These are phyloP conservation scores for Capsicum pubescens DNA, from an alignment of 257 asterid species.

Conservation along the genomic window DNA sequence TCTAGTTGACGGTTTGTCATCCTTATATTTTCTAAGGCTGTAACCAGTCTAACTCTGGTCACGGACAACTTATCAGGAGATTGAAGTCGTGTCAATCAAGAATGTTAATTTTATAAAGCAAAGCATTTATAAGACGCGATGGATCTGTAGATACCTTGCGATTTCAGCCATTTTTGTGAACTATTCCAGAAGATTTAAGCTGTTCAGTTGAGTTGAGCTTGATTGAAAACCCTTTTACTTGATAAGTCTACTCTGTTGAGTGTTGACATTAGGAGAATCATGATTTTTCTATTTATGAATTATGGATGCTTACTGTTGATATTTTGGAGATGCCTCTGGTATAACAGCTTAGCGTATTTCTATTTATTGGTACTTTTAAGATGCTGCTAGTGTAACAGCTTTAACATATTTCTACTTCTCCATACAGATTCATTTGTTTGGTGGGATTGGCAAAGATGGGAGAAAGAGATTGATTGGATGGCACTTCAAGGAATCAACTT, in stretches of 20 bases:
- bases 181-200: slow-evolving; percentile 23
- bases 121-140: background rate
- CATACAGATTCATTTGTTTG: slow-evolving; percentile 92
- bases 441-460: slow-evolving; percentile 99
- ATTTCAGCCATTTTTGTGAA: background rate
- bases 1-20: background rate
- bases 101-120: background rate
- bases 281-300: background rate
- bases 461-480: slow-evolving; percentile 99
- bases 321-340: background rate
- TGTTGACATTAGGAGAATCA: slow-evolving; percentile 2
- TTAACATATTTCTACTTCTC: slow-evolving; percentile 27
- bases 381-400: slow-evolving; percentile 38
- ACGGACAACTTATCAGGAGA: slow-evolving; percentile 18
- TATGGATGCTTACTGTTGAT: slow-evolving; percentile 13
- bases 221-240: slow-evolving; percentile 7
- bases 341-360: background rate
- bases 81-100: background rate
- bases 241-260: background rate
- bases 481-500: slow-evolving; percentile 93
- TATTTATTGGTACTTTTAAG: background rate
- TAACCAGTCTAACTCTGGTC: slow-evolving; percentile 9
- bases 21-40: slow-evolving; percentile 16
- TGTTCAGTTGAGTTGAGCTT: slow-evolving; percentile 19
- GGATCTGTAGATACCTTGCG: background rate